These are phyloP conservation scores for Coemansia sp. DNA, from an alignment of 192 early-diverging fungal species.

Conservation along the genomic window DNA sequence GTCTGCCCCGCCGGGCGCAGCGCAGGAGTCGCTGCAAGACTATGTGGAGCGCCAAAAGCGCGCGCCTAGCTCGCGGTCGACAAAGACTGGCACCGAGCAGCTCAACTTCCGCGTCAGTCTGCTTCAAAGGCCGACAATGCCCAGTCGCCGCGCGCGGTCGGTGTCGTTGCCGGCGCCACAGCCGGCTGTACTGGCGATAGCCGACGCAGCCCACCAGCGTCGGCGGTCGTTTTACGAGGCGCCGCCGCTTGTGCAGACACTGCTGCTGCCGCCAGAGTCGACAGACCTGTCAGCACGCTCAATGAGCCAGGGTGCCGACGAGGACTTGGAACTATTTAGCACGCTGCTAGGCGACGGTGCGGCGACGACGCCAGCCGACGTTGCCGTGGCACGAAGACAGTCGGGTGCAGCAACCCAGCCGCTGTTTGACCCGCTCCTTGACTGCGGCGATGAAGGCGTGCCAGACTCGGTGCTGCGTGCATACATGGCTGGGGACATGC, in stretches of 20 bases:
- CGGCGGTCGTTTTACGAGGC: conserved; percentile 32
- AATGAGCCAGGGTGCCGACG: conserved; percentile 17
- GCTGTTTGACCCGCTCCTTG: conserved; percentile 28
- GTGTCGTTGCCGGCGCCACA: conserved; percentile 31
- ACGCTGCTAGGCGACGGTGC: conserved; percentile 45
- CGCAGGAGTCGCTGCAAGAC: conserved; percentile 28
- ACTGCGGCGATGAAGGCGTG: conserved; percentile 36
- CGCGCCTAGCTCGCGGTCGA: neutral
- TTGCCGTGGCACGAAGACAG: conserved; percentile 15
- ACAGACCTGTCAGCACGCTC: neutral
- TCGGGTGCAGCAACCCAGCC: conserved; percentile 5
- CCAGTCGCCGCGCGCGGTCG: conserved; percentile 16
- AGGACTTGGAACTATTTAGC: conserved; percentile 32
- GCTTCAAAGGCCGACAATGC: conserved; percentile 11
- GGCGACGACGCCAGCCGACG: conserved; percentile 24
- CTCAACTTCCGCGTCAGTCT: conserved; percentile 49
- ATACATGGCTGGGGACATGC: conserved; percentile 41
- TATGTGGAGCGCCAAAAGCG: conserved; percentile 40
- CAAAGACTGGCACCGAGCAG: conserved; percentile 29
- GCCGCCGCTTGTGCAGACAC: conserved; percentile 32
- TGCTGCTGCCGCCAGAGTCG: conserved; percentile 11
- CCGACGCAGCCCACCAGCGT: conserved; percentile 20
- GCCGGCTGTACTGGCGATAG: conserved; percentile 1
- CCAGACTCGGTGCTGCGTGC: conserved; percentile 46
- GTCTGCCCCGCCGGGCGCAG: no score